Conservation (phyloP, 2,329 filamentous ascomycete species). For the Fusarium sp. region DNA sequence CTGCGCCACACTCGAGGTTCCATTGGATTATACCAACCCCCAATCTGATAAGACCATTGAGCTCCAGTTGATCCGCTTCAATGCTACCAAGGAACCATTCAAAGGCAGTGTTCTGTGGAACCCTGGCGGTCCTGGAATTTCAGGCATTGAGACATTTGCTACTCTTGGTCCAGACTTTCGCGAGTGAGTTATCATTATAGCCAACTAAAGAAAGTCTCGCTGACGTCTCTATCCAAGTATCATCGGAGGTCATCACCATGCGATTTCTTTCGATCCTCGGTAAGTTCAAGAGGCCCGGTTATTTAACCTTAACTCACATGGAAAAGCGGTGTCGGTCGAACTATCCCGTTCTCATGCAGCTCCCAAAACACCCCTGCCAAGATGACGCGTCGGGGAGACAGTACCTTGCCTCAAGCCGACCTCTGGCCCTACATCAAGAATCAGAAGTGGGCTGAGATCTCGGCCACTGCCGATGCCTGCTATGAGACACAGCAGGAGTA, state of each 20-base stretch:
- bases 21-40: slow-evolving; percentile 52
- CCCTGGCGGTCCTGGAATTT: slow-evolving; percentile 51
- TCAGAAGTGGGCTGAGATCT: slow-evolving; percentile 4
- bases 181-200: background rate
- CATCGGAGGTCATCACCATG: slow-evolving; percentile 26
- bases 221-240: slow-evolving; percentile 10
- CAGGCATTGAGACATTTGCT: slow-evolving; percentile 25
- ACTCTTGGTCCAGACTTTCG: slow-evolving; percentile 23
- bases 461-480: slow-evolving; percentile 38
- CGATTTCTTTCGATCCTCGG: slow-evolving; percentile 40
- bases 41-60: slow-evolving; percentile 44
- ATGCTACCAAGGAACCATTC: slow-evolving; percentile 43
- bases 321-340: slow-evolving; percentile 28
- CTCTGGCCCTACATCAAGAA: slow-evolving; percentile 23
- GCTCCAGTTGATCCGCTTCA: slow-evolving; percentile 48
- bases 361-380: background rate
- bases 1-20: slow-evolving; percentile 51
- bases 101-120: slow-evolving; percentile 54
- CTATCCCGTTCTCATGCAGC: slow-evolving; percentile 33
- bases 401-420: slow-evolving; percentile 10
- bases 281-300: background rate
- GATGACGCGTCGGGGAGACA: slow-evolving; percentile 10
- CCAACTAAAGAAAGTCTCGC: fast-evolving
- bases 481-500: slow-evolving; percentile 38
- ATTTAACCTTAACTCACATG: background rate